Evolutionary conservation across 2,329 filamentous ascomycete species (phyloP).

Genomic region (Fusarium beomiforme): DNA sequence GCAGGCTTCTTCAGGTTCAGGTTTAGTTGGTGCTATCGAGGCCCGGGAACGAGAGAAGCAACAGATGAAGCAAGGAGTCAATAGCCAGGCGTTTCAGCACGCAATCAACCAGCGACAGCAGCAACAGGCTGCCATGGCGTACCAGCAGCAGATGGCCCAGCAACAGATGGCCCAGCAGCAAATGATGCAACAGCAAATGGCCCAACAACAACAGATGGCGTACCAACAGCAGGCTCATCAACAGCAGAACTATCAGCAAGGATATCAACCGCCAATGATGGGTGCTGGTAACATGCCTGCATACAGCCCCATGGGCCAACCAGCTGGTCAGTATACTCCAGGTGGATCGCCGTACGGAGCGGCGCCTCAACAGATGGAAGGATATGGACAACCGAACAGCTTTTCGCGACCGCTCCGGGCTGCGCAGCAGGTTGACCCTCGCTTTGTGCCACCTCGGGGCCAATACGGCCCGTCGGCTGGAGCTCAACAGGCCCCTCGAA

Average conservation of each 20-base stretch:
- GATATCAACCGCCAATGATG: conserved; percentile 39
- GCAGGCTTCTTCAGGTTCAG: conserved; percentile 61
- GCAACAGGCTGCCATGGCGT: conserved; percentile 24
- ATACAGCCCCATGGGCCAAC: conserved; percentile 41
- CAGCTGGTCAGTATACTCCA: conserved; percentile 32
- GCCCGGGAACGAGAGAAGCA: conserved; percentile 81
- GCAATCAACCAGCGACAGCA: conserved; percentile 37
- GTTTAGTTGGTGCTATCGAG: conserved; percentile 82
- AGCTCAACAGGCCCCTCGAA: conserved; percentile 31
- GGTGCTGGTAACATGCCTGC: conserved; percentile 39
- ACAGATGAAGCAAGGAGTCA: conserved; percentile 74
- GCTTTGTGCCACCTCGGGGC: conserved; percentile 45
- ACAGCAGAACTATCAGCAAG: conserved; percentile 39
- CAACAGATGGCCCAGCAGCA: conserved; percentile 43
- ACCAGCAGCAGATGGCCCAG: conserved; percentile 63
- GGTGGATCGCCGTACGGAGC: conserved; percentile 36
- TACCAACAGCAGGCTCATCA: conserved; percentile 60
- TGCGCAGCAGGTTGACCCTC: conserved; percentile 43
- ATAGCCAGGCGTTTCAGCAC: conserved; percentile 47
- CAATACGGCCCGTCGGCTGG: conserved; percentile 43
- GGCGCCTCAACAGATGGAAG: conserved; percentile 34
- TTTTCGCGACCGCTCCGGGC: conserved; percentile 49
- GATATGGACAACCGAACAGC: conserved; percentile 38
- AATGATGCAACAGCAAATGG: conserved; percentile 39
- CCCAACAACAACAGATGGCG: conserved; percentile 47